These are phyloP conservation scores for Melampsora americana DNA, from an alignment of 1,284 basidiomycete genomes.

Conservation along the genomic window DNA sequence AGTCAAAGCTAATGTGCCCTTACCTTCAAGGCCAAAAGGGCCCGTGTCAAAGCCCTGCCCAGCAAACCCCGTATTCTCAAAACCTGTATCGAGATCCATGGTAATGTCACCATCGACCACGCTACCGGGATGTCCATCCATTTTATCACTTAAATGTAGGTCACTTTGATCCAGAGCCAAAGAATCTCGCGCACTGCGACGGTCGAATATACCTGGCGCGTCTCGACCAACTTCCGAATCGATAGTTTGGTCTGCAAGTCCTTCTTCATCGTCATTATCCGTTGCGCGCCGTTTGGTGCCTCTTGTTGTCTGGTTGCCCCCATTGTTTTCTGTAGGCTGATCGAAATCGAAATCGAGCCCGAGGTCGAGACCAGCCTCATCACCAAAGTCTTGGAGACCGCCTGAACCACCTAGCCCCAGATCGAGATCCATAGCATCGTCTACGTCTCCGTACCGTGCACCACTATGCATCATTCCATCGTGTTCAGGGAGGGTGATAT, in stretches of 20 bases:
- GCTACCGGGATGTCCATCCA: conserved; percentile 3
- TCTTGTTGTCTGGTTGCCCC: not conserved
- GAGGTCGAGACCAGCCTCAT: conserved; percentile 1
- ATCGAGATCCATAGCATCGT: not conserved
- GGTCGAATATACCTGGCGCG: conserved; percentile 23
- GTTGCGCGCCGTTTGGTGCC: conserved; percentile 16
- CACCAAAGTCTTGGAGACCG: not conserved
- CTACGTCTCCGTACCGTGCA: not conserved
- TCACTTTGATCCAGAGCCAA: conserved; percentile 14
- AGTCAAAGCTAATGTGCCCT: not conserved
- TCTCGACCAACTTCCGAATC: conserved; percentile 38
- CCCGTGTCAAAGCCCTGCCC: not conserved
- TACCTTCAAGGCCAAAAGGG: conserved; percentile 2
- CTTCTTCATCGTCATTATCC: not conserved
- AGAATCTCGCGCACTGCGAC: conserved; percentile 26
- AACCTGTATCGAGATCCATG: conserved; percentile 6
- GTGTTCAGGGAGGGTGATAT: conserved; percentile 25
- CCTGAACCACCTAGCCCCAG: not conserved
- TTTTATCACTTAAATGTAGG: conserved; percentile 14
- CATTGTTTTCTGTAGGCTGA: too few relatives aligned
- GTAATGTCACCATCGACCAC: conserved; percentile 13
- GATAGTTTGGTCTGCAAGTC: conserved; percentile 22
- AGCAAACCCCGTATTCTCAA: conserved; percentile 10
- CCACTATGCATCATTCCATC: conserved; percentile 3
- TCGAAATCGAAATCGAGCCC: conserved; percentile 1